Conservation (phyloP, 257 asterid species). For the Osmanthus fragrans region DNA sequence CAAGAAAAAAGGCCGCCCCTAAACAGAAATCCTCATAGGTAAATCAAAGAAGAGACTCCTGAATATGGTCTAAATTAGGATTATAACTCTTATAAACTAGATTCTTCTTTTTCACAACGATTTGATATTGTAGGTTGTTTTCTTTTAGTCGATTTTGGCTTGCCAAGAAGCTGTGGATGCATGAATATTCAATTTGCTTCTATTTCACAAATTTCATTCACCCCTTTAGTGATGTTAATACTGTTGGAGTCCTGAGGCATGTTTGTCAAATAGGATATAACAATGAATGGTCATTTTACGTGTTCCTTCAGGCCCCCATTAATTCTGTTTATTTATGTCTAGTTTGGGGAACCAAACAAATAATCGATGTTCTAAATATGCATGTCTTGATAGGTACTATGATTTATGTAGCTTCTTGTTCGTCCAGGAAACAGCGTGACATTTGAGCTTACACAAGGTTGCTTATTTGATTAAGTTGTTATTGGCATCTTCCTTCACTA, state of each 20-base stretch:
- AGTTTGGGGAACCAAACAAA: not conserved
- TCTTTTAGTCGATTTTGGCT: not conserved
- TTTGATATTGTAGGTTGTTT: constrained; percentile 24
- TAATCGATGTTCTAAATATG: not conserved
- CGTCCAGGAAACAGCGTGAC: too few species aligned
- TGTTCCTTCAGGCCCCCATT: not conserved
- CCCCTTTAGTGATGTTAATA: not conserved
- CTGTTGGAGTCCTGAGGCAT: not conserved
- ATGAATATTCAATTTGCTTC: not conserved
- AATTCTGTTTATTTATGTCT: not conserved
- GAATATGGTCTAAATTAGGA: constrained; percentile 21
- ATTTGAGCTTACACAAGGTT: too few species aligned
- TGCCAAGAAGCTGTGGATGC: not conserved
- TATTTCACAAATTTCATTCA: not conserved
- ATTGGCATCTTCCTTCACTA: too few species aligned
- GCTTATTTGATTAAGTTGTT: too few species aligned
- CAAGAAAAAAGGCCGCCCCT: constrained; percentile 50
- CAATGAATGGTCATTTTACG: not conserved
- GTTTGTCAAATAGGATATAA: not conserved
- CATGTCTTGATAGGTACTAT: not conserved
- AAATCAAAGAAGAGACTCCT: constrained; percentile 4
- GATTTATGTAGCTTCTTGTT: too few species aligned
- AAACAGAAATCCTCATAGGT: constrained; percentile 65
- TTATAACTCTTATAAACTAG: constrained; percentile 16
- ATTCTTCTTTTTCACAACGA: constrained; percentile 20